Evolutionary conservation across 202 grass and related monocot species (phyloP).

Genomic region (Eragrostis tef): DNA sequence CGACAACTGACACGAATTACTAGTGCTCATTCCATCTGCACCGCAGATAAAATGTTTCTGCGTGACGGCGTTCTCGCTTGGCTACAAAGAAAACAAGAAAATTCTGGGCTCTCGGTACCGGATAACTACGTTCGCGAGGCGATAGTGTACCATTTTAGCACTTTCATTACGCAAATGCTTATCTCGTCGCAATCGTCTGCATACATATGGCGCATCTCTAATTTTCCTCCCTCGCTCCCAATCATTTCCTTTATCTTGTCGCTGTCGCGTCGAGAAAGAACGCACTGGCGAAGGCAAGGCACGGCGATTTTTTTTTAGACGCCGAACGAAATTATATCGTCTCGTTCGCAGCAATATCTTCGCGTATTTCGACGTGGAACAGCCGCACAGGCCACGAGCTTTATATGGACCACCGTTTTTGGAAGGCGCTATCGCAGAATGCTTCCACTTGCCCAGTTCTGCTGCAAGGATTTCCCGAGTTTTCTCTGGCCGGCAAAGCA

Average conservation of each 20-base stretch:
- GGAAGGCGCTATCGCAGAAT: not conserved
- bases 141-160: not conserved
- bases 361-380: conserved; percentile 19
- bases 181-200: conserved; percentile 12
- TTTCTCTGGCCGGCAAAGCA: not conserved
- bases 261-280: not conserved
- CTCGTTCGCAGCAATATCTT: conserved; percentile 11
- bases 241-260: conserved; percentile 32
- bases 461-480: too few species aligned
- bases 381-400: not conserved
- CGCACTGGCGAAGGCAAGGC: not conserved
- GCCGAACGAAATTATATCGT: not conserved
- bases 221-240: not conserved
- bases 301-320: not conserved
- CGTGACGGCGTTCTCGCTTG: not conserved
- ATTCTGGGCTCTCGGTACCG: not conserved
- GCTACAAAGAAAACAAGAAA: not conserved
- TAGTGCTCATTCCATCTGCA: too few species aligned
- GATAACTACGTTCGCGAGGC: not conserved
- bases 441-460: not conserved
- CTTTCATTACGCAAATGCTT: not conserved
- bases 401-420: conserved; percentile 1
- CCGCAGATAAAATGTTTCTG: not conserved
- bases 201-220: not conserved
- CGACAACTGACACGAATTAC: not conserved